These are phyloP conservation scores for Starmerella tilneyi DNA, from an alignment of 805 yeast species.

Conservation along the genomic window DNA sequence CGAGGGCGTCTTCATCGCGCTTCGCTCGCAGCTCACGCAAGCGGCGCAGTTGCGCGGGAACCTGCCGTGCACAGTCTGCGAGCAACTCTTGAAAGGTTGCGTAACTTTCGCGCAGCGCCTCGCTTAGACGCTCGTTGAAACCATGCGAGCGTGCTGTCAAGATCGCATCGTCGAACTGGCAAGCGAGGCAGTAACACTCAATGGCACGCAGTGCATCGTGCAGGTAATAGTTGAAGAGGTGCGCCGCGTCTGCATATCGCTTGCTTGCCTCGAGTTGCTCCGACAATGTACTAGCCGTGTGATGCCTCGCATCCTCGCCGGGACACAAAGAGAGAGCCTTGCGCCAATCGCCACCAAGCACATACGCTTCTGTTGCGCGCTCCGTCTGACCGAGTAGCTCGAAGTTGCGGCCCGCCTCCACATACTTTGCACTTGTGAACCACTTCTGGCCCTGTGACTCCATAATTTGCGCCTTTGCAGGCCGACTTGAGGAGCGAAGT, in stretches of 20 bases:
- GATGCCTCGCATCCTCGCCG: conserved; percentile 28
- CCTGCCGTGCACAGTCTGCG: conserved; percentile 87
- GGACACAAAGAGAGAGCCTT: conserved; percentile 61
- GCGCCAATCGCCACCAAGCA: conserved; percentile 67
- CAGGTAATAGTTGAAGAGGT: conserved; percentile 54
- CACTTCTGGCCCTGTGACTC: conserved; percentile 53
- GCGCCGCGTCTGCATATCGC: conserved; percentile 69
- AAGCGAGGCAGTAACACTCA: conserved; percentile 60
- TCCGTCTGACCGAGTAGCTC: conserved; percentile 52
- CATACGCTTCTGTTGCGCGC: conserved; percentile 60
- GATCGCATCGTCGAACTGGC: conserved; percentile 65
- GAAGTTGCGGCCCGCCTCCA: conserved; percentile 69
- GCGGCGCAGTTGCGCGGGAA: conserved; percentile 71
- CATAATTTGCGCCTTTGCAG: conserved; percentile 35
- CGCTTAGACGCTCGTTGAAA: conserved; percentile 42
- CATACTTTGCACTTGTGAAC: conserved; percentile 44
- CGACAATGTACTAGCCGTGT: conserved; percentile 51
- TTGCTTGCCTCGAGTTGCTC: conserved; percentile 47
- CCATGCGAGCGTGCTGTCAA: conserved; percentile 40
- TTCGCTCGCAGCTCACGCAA: conserved; percentile 75
- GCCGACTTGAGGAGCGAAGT: conserved; percentile 3
- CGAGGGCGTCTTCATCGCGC: conserved; percentile 74
- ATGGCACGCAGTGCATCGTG: conserved; percentile 54
- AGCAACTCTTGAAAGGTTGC: conserved; percentile 76
- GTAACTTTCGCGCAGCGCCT: conserved; percentile 75